A percentile compares a stretch with the other conserved stretches of the same genome.
These are phyloP conservation scores for Moesziomyces parantarcticus DNA, from an alignment of 1,284 basidiomycete genomes.

Conservation along the genomic window DNA sequence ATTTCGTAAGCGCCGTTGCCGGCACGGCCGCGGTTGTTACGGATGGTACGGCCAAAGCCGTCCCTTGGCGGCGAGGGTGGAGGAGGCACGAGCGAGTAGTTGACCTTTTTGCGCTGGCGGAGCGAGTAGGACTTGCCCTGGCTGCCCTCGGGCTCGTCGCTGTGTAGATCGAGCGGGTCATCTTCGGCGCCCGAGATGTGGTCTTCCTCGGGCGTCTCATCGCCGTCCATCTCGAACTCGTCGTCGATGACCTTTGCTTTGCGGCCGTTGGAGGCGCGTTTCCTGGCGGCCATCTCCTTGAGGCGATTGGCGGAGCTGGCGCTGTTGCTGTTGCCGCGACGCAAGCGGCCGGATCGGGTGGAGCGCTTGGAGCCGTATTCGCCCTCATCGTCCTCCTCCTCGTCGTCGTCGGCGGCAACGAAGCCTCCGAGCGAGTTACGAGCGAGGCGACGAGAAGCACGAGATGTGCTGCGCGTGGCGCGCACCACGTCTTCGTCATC, in stretches of 20 bases:
- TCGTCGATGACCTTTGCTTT: constrained; percentile 31
- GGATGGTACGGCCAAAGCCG: constrained; percentile 58
- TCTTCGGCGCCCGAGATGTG: constrained; percentile 40
- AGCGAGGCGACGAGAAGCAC: constrained; percentile 15
- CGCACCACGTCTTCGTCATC: constrained; percentile 31
- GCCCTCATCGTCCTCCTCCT: constrained; percentile 56
- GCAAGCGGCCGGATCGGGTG: constrained; percentile 33
- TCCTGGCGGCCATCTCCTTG: constrained; percentile 46
- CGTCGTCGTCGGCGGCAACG: constrained; percentile 60
- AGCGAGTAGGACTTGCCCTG: constrained; percentile 58
- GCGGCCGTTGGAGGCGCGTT: constrained; percentile 33
- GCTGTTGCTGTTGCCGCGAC: constrained; percentile 20
- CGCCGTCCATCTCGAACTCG: constrained; percentile 43
- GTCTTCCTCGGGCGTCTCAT: constrained; percentile 46
- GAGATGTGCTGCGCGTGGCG: constrained; percentile 19
- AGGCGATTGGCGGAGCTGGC: constrained; percentile 23
- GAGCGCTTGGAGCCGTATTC: constrained; percentile 40
- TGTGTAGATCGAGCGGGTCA: constrained; percentile 51
- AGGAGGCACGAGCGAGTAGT: constrained; percentile 63
- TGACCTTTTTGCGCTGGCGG: constrained; percentile 65
- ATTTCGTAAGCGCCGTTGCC: constrained; percentile 36
- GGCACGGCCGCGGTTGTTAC: constrained; percentile 29
- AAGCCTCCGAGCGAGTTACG: constrained; percentile 51
- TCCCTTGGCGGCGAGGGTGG: constrained; percentile 55
- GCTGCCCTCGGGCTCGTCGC: constrained; percentile 50